Evolutionary conservation across 208 protist genomes (phyloP).

Genomic region (Wallacemonas sp.): DNA sequence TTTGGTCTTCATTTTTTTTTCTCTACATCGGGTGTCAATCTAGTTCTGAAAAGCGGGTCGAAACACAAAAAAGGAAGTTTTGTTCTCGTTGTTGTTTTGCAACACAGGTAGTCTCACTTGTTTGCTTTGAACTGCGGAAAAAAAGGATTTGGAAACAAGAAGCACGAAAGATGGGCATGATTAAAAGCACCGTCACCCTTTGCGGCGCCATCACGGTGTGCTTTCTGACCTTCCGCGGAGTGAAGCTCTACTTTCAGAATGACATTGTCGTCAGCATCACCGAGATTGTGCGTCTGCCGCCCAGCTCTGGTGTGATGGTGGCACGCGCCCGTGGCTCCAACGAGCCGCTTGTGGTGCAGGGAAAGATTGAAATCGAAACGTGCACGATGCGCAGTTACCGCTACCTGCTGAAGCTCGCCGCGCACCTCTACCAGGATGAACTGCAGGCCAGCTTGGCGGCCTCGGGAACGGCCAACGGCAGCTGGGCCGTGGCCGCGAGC

Average conservation of each 20-base stretch:
- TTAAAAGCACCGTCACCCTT: constrained; percentile 28
- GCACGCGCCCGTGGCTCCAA: constrained; percentile 4
- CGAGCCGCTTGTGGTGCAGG: constrained; percentile 31
- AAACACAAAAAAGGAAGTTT: too few species aligned
- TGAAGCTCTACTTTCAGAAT: constrained; percentile 63
- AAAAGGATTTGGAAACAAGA: constrained; percentile 10
- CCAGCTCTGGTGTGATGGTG: constrained; percentile 17
- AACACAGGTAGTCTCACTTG: too few species aligned
- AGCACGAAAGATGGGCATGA: constrained; percentile 16
- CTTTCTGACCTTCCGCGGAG: constrained; percentile 47
- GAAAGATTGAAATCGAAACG: constrained; percentile 70
- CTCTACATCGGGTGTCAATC: too few species aligned
- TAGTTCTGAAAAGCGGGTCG: too few species aligned
- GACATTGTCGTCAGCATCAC: constrained; percentile 73
- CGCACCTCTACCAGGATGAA: constrained; percentile 35
- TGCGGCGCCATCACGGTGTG: constrained; percentile 26
- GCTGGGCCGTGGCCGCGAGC: constrained; percentile 12
- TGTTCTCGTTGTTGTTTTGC: too few species aligned
- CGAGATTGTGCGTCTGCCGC: constrained; percentile 73
- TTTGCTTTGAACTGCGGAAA: constrained; percentile 11
- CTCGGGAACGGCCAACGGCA: constrained; percentile 1
- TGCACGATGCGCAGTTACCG: constrained; percentile 82
- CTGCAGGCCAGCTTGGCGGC: constrained; percentile 11
- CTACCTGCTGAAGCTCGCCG: constrained; percentile 69
- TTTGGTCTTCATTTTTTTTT: too few species aligned